A percentile compares a stretch with the other conserved stretches of the same genome.
Conservation (phyloP, 352 stramenopile species). For the Globisporangium mamillatum region DNA sequence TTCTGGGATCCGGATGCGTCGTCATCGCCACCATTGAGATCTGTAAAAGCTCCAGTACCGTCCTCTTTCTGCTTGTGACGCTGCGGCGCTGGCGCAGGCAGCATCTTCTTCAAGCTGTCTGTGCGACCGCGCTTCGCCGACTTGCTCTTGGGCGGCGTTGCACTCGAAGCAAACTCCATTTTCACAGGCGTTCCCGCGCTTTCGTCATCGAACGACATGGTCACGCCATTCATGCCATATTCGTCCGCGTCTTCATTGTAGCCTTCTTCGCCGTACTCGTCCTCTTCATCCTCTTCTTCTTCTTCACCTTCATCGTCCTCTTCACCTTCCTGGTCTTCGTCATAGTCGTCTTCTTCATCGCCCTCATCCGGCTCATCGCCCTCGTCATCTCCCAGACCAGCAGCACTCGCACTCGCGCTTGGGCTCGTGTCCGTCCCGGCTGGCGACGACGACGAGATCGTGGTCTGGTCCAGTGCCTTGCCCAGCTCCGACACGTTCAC, state of each 20-base stretch:
- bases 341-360: slow-evolving; percentile 14
- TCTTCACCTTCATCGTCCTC: slow-evolving; percentile 5
- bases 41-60: background rate
- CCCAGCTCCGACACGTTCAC: slow-evolving; percentile 69
- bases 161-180: slow-evolving; percentile 2
- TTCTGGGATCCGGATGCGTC: slow-evolving; percentile 11
- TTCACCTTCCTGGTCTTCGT: slow-evolving; percentile 16
- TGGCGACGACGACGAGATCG: slow-evolving; percentile 45
- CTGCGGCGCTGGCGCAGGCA: slow-evolving; percentile 60
- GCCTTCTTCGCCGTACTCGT: slow-evolving; percentile 18
- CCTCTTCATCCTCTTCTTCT: slow-evolving; percentile 13
- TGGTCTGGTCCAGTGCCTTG: slow-evolving; percentile 69
- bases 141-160: slow-evolving; percentile 28
- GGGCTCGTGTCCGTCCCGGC: slow-evolving; percentile 10
- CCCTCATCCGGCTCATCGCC: slow-evolving; percentile 19
- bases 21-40: background rate
- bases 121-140: slow-evolving; percentile 80
- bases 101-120: slow-evolving; percentile 78
- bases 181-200: slow-evolving; percentile 19
- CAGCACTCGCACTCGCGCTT: slow-evolving; percentile 9
- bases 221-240: slow-evolving; percentile 9
- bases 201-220: slow-evolving; percentile 11
- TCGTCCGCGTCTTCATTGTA: slow-evolving; percentile 22
- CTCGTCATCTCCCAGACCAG: background rate
- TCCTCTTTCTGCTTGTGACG: slow-evolving; percentile 54